phyloP scores from a whole-genome alignment of 2,329 filamentous ascomycete genomes.

The Zalaria obscura region DNA sequence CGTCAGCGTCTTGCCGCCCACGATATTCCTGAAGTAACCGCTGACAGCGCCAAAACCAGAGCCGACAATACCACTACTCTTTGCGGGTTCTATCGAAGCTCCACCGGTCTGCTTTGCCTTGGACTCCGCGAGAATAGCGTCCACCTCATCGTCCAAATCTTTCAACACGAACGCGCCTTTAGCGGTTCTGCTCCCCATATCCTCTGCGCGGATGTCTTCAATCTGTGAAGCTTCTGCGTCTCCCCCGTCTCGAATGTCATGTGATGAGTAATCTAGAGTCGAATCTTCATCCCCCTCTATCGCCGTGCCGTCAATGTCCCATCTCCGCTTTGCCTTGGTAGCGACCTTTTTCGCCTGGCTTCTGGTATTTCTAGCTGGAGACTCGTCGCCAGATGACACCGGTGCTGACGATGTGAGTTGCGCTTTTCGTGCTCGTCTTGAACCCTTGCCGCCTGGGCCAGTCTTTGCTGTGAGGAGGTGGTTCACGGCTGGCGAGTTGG shows the following conservation, averaged over 20 bases:
- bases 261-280: conserved; percentile 78
- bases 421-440: conserved; percentile 64
- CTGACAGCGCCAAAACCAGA: conserved; percentile 71
- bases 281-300: conserved; percentile 68
- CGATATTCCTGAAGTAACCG: conserved; percentile 83
- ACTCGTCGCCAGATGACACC: conserved; percentile 75
- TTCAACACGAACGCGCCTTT: conserved; percentile 91
- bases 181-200: conserved; percentile 72
- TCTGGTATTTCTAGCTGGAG: conserved; percentile 31
- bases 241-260: conserved; percentile 33
- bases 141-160: conserved; percentile 85
- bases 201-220: conserved; percentile 61
- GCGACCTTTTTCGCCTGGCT: conserved; percentile 36
- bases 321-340: conserved; percentile 75
- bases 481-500: conserved; percentile 54
- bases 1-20: conserved; percentile 84
- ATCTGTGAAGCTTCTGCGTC: conserved; percentile 47
- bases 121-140: conserved; percentile 74
- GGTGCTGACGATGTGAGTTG: conserved; percentile 42
- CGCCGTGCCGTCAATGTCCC: conserved; percentile 79
- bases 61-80: conserved; percentile 54
- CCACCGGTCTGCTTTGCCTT: conserved; percentile 48
- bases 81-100: conserved; percentile 15
- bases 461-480: conserved; percentile 60
- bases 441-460: conserved; percentile 64